Base-by-base conservation (phyloP, 129 eudicot genomes). In the Flaveria robusta region DNA sequence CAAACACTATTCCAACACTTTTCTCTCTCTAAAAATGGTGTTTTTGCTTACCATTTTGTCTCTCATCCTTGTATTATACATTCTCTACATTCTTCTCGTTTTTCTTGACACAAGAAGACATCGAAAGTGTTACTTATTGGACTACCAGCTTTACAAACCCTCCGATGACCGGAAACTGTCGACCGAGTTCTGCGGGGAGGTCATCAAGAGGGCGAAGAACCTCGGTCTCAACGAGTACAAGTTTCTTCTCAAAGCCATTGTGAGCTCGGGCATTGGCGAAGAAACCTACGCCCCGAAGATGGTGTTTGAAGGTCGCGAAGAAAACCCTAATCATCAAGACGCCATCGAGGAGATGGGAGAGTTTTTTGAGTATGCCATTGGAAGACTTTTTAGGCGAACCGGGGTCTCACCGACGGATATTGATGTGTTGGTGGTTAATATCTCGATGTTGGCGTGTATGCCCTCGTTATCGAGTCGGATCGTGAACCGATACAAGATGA, bases 351-450 rank as follows among this genome's bases (percentile, higher is more conserved):
- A 86, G 43, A 79, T 86, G 87, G 89, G 82, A 0, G 89, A 86
- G 84, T 56, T 86, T 47, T 79, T 79, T 31, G 69, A 66, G 42
- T 34, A 68, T 68, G 79, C 87, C 4, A 75, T 86, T 2, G 87
- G 73, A n/a, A 68, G 51, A 34, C 80, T 86, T 60, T 45, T 86
- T 55, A 66, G 42, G 45, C 63, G 78, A 43, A 69, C 89, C 0
- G 76, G 81, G 2, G 37, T 93, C 11, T 80, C 87, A 0, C 86
- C 98, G 0, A 16, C 76, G 1, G 91, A 93, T 14, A 90, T 93
- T 49, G 98, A 93, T 74, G 74, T 93, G 12, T 82, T 93, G 18
- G 96, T 93, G 8, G 97, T 93, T 13, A 94, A 91, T 50, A 85
- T 94, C 41, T 91, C 97, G 8, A 91, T 88, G 87, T 31, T 89